Percentiles rank a stretch among this genome's conserved stretches.
Evolutionary conservation across 768 basidiomycete genomes (phyloP).

Genomic region (Phallus indusiatus): DNA sequence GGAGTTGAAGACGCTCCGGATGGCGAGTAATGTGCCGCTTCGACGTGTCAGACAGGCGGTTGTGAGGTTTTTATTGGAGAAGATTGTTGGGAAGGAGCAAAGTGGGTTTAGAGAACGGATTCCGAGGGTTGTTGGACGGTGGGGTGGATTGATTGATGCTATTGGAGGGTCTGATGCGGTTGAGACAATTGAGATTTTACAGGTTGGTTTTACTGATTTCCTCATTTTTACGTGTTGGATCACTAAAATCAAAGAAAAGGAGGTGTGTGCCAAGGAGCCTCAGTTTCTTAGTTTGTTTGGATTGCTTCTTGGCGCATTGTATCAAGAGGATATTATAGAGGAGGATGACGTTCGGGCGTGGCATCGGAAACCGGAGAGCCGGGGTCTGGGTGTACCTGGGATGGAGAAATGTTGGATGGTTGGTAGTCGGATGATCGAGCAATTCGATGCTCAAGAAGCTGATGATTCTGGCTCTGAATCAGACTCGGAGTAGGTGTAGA

Average conservation of each 20-base stretch:
- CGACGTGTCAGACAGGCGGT: slow-evolving; percentile 82
- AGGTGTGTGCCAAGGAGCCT: slow-evolving; percentile 49
- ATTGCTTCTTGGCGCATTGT: slow-evolving; percentile 75
- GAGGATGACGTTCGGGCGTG: slow-evolving; percentile 87
- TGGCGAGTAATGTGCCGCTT: slow-evolving; percentile 91
- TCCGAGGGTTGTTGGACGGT: slow-evolving; percentile 57
- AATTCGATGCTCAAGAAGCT: slow-evolving; percentile 71
- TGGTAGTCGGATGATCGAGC: slow-evolving; percentile 66
- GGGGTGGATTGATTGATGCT: slow-evolving; percentile 74
- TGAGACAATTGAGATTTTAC: slow-evolving; percentile 69
- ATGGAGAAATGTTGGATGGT: slow-evolving; percentile 61
- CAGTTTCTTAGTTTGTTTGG: slow-evolving; percentile 67
- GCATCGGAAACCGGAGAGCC: slow-evolving; percentile 51
- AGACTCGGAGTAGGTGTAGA: slow-evolving; percentile 19
- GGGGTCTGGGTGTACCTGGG: slow-evolving; percentile 40
- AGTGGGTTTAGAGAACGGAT: slow-evolving; percentile 30
- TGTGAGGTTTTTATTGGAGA: slow-evolving; percentile 72
- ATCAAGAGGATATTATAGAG: slow-evolving; percentile 86
- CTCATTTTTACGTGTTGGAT: not conserved
- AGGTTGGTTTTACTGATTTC: slow-evolving; percentile 37
- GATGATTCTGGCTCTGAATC: slow-evolving; percentile 38
- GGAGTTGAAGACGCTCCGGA: slow-evolving; percentile 91
- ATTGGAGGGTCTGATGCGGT: slow-evolving; percentile 80
- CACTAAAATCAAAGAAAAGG: slow-evolving; percentile 28
- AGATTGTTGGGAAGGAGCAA: slow-evolving; percentile 47